A percentile compares a stretch with the other conserved stretches of the same genome.
phyloP scores from a whole-genome alignment of 2,329 filamentous ascomycete species.

The Aspergillus tamarii region DNA sequence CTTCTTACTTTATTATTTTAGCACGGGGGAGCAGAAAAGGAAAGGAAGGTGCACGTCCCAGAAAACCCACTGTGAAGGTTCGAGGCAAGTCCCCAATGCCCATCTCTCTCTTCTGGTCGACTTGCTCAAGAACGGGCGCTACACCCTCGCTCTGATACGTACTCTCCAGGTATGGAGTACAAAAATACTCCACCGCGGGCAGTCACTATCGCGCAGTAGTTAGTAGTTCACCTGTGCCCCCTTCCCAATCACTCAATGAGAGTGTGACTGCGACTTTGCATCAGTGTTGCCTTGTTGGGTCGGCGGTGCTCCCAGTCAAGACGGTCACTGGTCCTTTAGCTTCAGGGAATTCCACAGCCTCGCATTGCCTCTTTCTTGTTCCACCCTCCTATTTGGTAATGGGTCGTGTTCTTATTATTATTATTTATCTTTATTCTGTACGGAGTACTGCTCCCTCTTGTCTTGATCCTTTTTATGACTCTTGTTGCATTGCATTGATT shows the following conservation, averaged over 20 bases:
- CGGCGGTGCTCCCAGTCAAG: constrained; percentile 3
- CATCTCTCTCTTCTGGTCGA: neutral
- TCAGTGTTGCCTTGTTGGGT: constrained; percentile 12
- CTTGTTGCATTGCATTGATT: constrained; percentile 1
- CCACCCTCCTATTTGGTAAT: constrained; percentile 4
- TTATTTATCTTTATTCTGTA: neutral
- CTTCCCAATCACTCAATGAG: constrained; percentile 2
- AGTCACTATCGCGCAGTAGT: neutral
- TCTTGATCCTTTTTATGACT: neutral
- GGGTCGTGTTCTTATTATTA: neutral
- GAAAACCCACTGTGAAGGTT: neutral
- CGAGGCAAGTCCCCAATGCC: neutral
- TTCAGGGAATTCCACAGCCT: constrained; percentile 5
- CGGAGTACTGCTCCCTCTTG: neutral
- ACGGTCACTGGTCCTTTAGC: constrained; percentile 3
- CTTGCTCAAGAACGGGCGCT: neutral
- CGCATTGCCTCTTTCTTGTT: constrained; percentile 1
- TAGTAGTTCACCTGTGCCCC: neutral
- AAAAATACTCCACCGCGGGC: neutral
- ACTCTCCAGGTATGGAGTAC: constrained; percentile 1
- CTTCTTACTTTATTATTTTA: constrained; percentile 1
- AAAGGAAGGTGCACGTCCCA: constrained; percentile 3
- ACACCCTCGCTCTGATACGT: neutral
- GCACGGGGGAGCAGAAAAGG: neutral
- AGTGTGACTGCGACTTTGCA: constrained; percentile 17